Evolutionary conservation across 805 yeast genomes (phyloP).

Genomic region (Cyberlindnera lachancei): DNA sequence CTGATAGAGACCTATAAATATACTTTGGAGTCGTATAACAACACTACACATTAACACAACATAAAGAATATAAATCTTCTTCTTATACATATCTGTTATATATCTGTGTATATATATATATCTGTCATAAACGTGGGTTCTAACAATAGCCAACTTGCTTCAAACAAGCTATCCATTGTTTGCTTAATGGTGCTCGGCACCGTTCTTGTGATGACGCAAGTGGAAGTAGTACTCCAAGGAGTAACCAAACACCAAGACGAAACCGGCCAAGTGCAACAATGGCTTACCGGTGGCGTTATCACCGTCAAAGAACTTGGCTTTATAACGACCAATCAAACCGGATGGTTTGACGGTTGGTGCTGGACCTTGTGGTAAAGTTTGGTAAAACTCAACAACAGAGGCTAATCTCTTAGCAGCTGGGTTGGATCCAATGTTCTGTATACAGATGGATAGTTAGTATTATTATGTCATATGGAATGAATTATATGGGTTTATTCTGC

Average conservation of each 20-base stretch:
- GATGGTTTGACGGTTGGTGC: slow-evolving; percentile 69
- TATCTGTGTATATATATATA: too few relatives aligned
- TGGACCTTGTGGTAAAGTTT: slow-evolving; percentile 89
- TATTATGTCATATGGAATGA: neutral
- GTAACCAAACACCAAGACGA: slow-evolving; percentile 73
- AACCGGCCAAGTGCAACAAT: slow-evolving; percentile 65
- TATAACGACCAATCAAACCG: slow-evolving; percentile 69
- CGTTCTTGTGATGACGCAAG: slow-evolving; percentile 52
- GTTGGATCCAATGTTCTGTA: slow-evolving; percentile 82
- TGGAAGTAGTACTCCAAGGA: slow-evolving; percentile 91
- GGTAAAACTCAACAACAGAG: slow-evolving; percentile 91
- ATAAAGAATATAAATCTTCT: too few relatives aligned
- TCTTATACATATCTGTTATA: too few relatives aligned
- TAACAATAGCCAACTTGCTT: too few relatives aligned
- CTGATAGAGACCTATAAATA: too few relatives aligned
- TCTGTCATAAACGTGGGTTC: too few relatives aligned
- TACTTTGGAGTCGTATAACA: too few relatives aligned
- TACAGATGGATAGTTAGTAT: slow-evolving; percentile 10
- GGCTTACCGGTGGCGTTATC: slow-evolving; percentile 82
- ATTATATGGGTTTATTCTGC: too few relatives aligned
- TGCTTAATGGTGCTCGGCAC: slow-evolving; percentile 19
- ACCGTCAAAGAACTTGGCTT: slow-evolving; percentile 78
- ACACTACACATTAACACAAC: too few relatives aligned
- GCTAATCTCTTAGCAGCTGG: slow-evolving; percentile 97
- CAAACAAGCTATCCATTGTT: too few relatives aligned